phyloP scores from a whole-genome alignment of 495 filamentous ascomycete species.

The Xylaria nigripes region DNA sequence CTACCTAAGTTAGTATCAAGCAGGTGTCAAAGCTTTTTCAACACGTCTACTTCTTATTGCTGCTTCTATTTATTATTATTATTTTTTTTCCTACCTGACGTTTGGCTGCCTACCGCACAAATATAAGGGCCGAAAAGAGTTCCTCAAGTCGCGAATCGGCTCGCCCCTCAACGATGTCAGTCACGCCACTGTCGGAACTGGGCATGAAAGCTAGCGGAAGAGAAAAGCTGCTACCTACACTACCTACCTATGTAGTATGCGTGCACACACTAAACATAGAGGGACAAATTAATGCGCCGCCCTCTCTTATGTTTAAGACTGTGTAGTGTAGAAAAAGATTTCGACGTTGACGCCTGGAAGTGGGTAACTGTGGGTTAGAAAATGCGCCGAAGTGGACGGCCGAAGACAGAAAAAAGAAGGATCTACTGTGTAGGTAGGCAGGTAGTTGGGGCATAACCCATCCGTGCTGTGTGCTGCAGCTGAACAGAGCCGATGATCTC shows the following conservation, averaged over 20 bases:
- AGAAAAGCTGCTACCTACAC: too few species aligned
- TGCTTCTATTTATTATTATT: neutral
- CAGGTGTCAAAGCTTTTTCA: too few species aligned
- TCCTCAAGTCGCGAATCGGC: neutral
- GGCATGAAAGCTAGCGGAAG: too few species aligned
- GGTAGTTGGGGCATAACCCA: neutral
- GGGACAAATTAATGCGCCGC: neutral
- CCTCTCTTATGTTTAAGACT: neutral
- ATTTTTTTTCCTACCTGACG: neutral
- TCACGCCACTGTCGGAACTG: neutral
- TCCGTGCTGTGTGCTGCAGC: neutral
- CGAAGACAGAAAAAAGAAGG: too few species aligned
- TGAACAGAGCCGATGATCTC: neutral
- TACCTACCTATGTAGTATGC: neutral
- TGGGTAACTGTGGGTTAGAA: neutral
- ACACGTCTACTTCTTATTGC: too few species aligned
- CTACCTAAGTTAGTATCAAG: too few species aligned
- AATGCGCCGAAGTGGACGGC: neutral
- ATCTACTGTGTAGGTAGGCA: neutral
- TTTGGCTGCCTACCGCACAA: neutral
- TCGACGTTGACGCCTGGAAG: neutral
- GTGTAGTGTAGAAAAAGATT: too few species aligned
- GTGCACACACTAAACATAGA: neutral
- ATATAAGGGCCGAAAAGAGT: neutral
- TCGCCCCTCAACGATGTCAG: neutral